A percentile compares a stretch with the other conserved stretches of the same genome.
Conservation (phyloP, 1,284 basidiomycete genomes). For the Puccinia triticina region DNA sequence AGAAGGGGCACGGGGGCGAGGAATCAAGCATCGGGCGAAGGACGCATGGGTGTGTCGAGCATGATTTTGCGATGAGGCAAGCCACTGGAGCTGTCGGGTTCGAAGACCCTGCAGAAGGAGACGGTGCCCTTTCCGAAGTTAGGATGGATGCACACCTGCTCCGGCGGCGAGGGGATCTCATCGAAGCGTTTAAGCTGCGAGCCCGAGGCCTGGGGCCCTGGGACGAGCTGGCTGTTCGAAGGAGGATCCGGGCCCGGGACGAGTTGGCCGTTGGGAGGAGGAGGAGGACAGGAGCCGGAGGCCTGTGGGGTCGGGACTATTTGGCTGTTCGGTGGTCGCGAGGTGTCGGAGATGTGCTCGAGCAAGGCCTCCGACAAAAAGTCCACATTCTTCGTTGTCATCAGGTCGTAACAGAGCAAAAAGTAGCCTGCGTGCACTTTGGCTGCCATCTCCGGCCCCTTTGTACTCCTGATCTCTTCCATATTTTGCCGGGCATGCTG, state of each 20-base stretch:
- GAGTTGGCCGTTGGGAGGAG: too few relatives aligned
- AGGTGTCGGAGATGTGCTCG: constrained; percentile 2
- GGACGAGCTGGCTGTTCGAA: too few relatives aligned
- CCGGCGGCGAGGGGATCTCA: neutral
- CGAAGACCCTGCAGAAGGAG: neutral
- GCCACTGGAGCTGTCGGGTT: neutral
- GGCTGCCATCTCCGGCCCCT: neutral
- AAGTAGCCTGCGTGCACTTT: neutral
- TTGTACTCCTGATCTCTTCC: neutral
- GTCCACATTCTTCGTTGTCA: constrained; percentile 1
- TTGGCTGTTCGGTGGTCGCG: neutral
- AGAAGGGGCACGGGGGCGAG: neutral
- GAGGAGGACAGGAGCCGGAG: neutral
- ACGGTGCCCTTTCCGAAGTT: neutral
- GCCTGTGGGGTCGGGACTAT: neutral
- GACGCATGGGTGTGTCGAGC: neutral
- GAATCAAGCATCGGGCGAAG: neutral
- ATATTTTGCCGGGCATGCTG: neutral
- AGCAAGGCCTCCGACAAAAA: neutral
- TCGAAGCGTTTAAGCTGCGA: neutral
- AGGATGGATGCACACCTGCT: neutral
- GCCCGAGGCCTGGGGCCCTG: neutral
- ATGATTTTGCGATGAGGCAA: neutral
- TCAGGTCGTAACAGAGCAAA: neutral
- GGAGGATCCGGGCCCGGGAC: too few relatives aligned